These are phyloP conservation scores for Dendryphion nanum DNA, from an alignment of 2,329 filamentous ascomycete genomes.

Conservation along the genomic window DNA sequence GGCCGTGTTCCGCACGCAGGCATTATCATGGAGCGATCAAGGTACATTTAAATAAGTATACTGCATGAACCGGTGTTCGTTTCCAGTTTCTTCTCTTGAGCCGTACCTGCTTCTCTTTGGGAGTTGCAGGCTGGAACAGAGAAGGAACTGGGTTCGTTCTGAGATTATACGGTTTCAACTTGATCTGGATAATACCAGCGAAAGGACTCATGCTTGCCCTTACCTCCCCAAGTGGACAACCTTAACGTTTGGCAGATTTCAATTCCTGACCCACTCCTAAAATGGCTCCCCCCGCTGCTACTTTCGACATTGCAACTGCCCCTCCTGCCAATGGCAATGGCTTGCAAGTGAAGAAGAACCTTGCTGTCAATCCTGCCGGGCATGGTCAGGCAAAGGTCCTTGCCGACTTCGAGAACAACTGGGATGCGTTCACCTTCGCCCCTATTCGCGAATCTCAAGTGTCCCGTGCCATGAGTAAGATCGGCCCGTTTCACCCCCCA, in stretches of 20 bases:
- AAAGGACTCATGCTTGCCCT: constrained; percentile 90
- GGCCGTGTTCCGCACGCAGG: constrained; percentile 29
- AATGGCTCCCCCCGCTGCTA: constrained; percentile 79
- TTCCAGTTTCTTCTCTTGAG: constrained; percentile 13
- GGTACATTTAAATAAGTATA: constrained; percentile 41
- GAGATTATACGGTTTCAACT: constrained; percentile 94
- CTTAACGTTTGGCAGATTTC: constrained; percentile 34
- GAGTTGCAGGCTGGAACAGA: neutral
- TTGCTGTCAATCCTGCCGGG: constrained; percentile 50
- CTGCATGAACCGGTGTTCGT: constrained; percentile 45
- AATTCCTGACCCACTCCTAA: constrained; percentile 3
- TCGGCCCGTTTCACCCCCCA: neutral
- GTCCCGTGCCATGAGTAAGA: constrained; percentile 76
- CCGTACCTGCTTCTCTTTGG: neutral
- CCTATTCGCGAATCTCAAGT: constrained; percentile 91
- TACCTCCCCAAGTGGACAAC: constrained; percentile 32
- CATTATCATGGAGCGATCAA: constrained; percentile 37
- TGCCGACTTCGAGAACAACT: constrained; percentile 69
- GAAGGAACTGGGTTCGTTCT: constrained; percentile 49
- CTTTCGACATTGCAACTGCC: constrained; percentile 47
- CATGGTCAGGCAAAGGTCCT: constrained; percentile 54
- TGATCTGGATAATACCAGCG: constrained; percentile 99
- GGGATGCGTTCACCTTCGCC: constrained; percentile 78
- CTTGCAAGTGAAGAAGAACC: constrained; percentile 34
- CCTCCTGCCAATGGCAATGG: constrained; percentile 35